Conservation (phyloP, 768 basidiomycete species). For the Candolleomyces aberdarensis region DNA sequence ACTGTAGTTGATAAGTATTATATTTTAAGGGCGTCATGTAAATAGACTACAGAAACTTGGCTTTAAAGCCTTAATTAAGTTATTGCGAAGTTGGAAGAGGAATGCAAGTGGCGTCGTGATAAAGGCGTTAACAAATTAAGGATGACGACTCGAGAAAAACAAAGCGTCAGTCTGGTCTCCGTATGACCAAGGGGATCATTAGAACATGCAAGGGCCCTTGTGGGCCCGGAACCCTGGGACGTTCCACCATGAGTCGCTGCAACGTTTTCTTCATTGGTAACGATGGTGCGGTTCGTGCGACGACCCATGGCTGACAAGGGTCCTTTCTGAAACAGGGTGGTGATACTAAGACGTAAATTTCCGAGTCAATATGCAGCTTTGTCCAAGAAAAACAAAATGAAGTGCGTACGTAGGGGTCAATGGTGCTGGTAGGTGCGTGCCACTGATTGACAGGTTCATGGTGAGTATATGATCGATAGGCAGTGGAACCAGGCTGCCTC, state of each 20-base stretch:
- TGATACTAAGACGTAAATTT: slow-evolving; percentile 18
- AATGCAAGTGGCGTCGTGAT: neutral
- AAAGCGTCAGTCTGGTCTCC: neutral
- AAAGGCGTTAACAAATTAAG: too few relatives aligned
- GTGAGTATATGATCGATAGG: slow-evolving; percentile 52
- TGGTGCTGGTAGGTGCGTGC: slow-evolving; percentile 51
- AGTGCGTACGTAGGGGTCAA: slow-evolving; percentile 63
- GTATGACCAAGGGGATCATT: neutral
- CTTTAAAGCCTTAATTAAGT: neutral
- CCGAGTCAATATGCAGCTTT: neutral
- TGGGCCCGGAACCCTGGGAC: neutral
- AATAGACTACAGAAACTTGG: neutral
- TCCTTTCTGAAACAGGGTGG: slow-evolving; percentile 27
- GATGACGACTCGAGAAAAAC: neutral
- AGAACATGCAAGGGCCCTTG: neutral
- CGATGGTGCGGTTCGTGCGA: slow-evolving; percentile 38
- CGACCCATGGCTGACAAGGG: slow-evolving; percentile 33
- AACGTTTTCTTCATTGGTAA: slow-evolving; percentile 31
- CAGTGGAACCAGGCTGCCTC: slow-evolving; percentile 25
- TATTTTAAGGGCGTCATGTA: too few relatives aligned
- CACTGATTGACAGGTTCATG: slow-evolving; percentile 47
- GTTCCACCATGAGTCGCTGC: slow-evolving; percentile 2
- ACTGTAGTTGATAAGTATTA: too few relatives aligned
- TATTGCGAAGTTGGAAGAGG: neutral
- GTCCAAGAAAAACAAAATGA: slow-evolving; percentile 3